These are phyloP conservation scores for Alternaria novae-zelandiae DNA, from an alignment of 2,329 filamentous ascomycete genomes.

Conservation along the genomic window DNA sequence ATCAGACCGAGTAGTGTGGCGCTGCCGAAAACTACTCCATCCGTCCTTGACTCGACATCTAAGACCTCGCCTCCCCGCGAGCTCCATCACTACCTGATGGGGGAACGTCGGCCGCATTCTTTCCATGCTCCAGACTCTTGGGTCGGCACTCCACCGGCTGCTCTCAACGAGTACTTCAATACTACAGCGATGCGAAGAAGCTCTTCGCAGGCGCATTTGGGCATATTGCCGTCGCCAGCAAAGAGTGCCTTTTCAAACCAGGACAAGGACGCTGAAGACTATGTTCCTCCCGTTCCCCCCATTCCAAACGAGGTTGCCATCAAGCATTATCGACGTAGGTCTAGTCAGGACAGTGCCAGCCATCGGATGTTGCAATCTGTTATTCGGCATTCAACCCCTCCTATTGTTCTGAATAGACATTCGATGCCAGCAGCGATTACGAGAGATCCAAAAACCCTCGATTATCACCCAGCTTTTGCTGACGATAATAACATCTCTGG, in stretches of 20 bases:
- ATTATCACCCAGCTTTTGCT: constrained; percentile 7
- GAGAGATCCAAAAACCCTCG: not conserved
- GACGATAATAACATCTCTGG: not conserved
- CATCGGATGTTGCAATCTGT: constrained; percentile 37
- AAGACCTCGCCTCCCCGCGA: constrained; percentile 33
- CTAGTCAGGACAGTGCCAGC: constrained; percentile 26
- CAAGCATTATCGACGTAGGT: constrained; percentile 12
- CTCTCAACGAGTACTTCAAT: constrained; percentile 15
- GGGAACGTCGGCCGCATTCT: constrained; percentile 33
- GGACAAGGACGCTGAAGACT: constrained; percentile 23
- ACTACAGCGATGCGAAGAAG: constrained; percentile 10
- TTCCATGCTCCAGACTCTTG: constrained; percentile 41
- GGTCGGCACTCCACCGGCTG: constrained; percentile 20
- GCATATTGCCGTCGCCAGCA: constrained; percentile 37
- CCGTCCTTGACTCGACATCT: constrained; percentile 20
- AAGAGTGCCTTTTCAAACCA: constrained; percentile 37
- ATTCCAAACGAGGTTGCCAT: constrained; percentile 31
- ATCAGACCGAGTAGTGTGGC: constrained; percentile 39
- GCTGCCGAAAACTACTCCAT: constrained; percentile 23
- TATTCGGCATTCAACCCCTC: constrained; percentile 35
- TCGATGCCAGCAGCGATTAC: constrained; percentile 4
- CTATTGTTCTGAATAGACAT: constrained; percentile 5
- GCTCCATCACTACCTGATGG: constrained; percentile 21
- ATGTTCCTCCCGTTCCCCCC: constrained; percentile 38
- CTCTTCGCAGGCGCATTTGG: constrained; percentile 16